phyloP scores from a whole-genome alignment of 169 alveolate genomes.

The Cardiosporidium cionae region DNA sequence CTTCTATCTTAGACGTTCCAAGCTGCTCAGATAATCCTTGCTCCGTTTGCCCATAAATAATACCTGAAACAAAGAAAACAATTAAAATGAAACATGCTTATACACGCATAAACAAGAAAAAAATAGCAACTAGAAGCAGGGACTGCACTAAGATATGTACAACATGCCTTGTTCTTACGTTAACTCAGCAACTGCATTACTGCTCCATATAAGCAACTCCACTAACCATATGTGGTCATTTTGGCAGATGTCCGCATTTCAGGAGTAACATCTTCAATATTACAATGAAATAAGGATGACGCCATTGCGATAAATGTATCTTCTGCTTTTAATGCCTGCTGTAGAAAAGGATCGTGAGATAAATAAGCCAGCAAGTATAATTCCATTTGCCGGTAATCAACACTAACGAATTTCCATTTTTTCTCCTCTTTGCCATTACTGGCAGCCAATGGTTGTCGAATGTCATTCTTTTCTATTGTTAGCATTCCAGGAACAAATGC shows the following conservation, averaged over 20 bases:
- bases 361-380: constrained; percentile 50
- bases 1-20: constrained; percentile 32
- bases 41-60: constrained; percentile 52
- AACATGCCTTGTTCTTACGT: too few relatives aligned
- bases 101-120: too few relatives aligned
- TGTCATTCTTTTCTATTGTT: background rate
- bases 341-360: constrained; percentile 34
- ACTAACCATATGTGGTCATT: constrained; percentile 45
- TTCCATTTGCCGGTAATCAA: constrained; percentile 53
- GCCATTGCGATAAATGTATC: constrained; percentile 27
- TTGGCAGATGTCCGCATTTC: constrained; percentile 48
- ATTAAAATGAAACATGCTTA: too few relatives aligned
- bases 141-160: too few relatives aligned
- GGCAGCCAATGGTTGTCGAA: background rate
- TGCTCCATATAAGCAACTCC: too few relatives aligned
- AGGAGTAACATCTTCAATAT: constrained; percentile 36
- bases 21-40: constrained; percentile 43
- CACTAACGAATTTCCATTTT: constrained; percentile 28
- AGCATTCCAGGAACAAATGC: background rate
- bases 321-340: constrained; percentile 11
- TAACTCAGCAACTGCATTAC: too few relatives aligned
- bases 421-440: background rate
- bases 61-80: constrained; percentile 5
- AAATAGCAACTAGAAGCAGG: too few relatives aligned
- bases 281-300: constrained; percentile 26